Conservation (phyloP, 345 rosid genomes). For the Acer saccharum region DNA sequence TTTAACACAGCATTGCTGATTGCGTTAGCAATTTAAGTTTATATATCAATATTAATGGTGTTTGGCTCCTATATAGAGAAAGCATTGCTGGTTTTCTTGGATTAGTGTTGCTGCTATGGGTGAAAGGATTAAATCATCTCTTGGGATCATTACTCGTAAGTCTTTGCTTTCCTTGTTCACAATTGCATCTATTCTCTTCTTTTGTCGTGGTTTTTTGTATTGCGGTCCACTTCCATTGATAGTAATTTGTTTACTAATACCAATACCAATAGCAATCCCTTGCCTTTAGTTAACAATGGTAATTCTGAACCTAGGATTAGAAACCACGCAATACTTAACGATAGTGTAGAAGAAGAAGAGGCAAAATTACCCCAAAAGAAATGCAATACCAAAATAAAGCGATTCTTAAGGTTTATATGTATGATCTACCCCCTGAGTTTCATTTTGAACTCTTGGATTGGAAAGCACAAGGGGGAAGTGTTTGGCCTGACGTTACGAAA, state of each 20-base stretch:
- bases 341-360: slow-evolving; percentile 29
- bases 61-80: background rate
- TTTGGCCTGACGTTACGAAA: slow-evolving; percentile 79
- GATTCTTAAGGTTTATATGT: slow-evolving; percentile 80
- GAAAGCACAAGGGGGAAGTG: slow-evolving; percentile 51
- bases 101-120: slow-evolving; percentile 15
- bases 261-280: slow-evolving; percentile 29
- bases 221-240: slow-evolving; percentile 52
- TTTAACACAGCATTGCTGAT: background rate
- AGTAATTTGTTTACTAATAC: slow-evolving; percentile 35
- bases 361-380: slow-evolving; percentile 10
- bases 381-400: slow-evolving; percentile 20
- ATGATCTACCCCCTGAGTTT: slow-evolving; percentile 82
- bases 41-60: background rate
- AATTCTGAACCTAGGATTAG: slow-evolving; percentile 27
- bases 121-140: slow-evolving; percentile 20
- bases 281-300: slow-evolving; percentile 32
- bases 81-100: slow-evolving; percentile 17
- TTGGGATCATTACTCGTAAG: slow-evolving; percentile 42
- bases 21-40: background rate
- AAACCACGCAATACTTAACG: slow-evolving; percentile 30
- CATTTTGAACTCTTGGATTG: slow-evolving; percentile 84
- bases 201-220: slow-evolving; percentile 76
- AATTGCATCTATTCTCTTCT: slow-evolving; percentile 40
- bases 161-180: slow-evolving; percentile 52